phyloP scores from a whole-genome alignment of 257 asterid species.

The Coffea eugenioides region DNA sequence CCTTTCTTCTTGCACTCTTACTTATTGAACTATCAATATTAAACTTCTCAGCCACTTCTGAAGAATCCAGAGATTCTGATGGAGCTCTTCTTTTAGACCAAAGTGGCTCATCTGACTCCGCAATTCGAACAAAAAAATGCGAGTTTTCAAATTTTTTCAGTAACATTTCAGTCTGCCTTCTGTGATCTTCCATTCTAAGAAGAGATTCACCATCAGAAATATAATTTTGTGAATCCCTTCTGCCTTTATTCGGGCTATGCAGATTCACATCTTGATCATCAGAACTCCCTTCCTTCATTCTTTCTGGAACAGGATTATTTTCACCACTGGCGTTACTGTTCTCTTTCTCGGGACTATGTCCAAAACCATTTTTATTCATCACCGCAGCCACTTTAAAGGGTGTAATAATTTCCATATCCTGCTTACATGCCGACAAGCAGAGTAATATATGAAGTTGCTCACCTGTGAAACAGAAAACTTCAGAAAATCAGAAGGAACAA shows the following conservation, averaged over 20 bases:
- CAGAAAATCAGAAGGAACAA: not conserved
- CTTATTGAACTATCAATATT: constrained; percentile 39
- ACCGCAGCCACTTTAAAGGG: constrained; percentile 96
- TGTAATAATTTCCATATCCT: constrained; percentile 87
- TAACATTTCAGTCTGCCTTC: constrained; percentile 68
- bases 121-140: constrained; percentile 85
- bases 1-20: constrained; percentile 34
- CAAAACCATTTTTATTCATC: constrained; percentile 75
- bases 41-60: constrained; percentile 41
- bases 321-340: constrained; percentile 47
- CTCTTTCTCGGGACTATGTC: constrained; percentile 43
- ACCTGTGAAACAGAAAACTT: constrained; percentile 35
- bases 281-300: constrained; percentile 23
- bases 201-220: constrained; percentile 76
- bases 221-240: constrained; percentile 40
- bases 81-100: constrained; percentile 74
- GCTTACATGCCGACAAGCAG: constrained; percentile 85
- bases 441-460: constrained; percentile 84
- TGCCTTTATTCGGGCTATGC: constrained; percentile 34
- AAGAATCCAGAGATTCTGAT: constrained; percentile 31
- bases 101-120: constrained; percentile 76
- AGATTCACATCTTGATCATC: constrained; percentile 40
- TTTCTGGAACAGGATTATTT: constrained; percentile 32
- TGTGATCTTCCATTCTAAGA: constrained; percentile 83
- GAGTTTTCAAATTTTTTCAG: constrained; percentile 67